These are phyloP conservation scores for Ormosia semicastrata DNA, from an alignment of 306 rosid species.

Conservation along the genomic window DNA sequence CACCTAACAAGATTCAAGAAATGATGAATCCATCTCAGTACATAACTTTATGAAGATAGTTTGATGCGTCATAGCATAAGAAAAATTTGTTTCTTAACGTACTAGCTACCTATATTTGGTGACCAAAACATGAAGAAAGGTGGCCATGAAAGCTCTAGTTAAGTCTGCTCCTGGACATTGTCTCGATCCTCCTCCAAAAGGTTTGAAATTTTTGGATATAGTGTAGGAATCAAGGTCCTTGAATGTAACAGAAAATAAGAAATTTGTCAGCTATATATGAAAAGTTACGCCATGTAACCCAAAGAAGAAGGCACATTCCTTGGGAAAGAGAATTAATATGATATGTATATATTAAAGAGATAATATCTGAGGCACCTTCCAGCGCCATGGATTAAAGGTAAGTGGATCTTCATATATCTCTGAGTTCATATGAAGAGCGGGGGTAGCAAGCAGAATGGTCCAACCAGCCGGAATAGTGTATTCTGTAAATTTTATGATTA, in stretches of 20 bases:
- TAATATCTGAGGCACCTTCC: conserved; percentile 8
- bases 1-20: conserved; percentile 5
- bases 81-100: background rate
- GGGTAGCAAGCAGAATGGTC: background rate
- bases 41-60: background rate
- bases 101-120: conserved; percentile 36
- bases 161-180: conserved; percentile 43
- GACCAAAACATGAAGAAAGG: conserved; percentile 43
- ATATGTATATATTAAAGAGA: background rate
- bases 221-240: conserved; percentile 26
- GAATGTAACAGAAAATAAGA: background rate
- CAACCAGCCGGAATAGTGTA: conserved; percentile 31
- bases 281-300: background rate
- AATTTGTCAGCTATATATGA: background rate
- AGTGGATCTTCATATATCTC: conserved; percentile 19
- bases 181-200: conserved; percentile 45
- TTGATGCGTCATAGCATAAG: background rate
- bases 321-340: background rate
- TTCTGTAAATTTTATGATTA: background rate
- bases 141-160: conserved; percentile 28
- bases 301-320: background rate
- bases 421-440: conserved; percentile 26
- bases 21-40: background rate
- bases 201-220: conserved; percentile 40
- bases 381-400: conserved; percentile 37